phyloP scores from a whole-genome alignment of 345 rosid genomes.

The Toxicodendron radicans region DNA sequence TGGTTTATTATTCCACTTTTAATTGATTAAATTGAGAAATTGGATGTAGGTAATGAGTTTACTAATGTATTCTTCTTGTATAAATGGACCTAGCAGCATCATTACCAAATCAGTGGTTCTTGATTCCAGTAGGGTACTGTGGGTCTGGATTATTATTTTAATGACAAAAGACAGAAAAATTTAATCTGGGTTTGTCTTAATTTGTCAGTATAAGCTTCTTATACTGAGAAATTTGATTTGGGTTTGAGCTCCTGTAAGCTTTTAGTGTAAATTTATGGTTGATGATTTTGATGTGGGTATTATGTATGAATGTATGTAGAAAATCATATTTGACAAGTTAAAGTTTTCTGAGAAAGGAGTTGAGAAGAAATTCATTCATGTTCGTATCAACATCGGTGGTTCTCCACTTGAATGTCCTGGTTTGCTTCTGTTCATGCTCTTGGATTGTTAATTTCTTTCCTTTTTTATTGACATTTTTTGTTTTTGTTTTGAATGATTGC shows the following conservation, averaged over 20 bases:
- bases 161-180: no score
- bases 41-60: neutral
- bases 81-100: neutral
- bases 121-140: no score
- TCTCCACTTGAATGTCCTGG: conserved; percentile 86
- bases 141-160: no score
- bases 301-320: conserved; percentile 36
- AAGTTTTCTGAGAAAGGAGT: conserved; percentile 46
- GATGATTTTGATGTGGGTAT: conserved; percentile 4
- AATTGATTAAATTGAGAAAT: neutral
- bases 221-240: conserved; percentile 2
- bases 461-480: neutral
- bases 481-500: neutral
- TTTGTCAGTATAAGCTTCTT: neutral
- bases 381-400: conserved; percentile 72
- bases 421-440: conserved; percentile 22
- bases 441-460: conserved; percentile 1
- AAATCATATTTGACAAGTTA: conserved; percentile 54
- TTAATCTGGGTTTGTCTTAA: no score
- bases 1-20: neutral
- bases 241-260: neutral
- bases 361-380: conserved; percentile 78
- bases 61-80: neutral
- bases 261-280: neutral
- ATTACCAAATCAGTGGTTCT: no score